Base-by-base conservation (phyloP, 108 stramenopile genomes). In the Nitzschia inconspicua region DNA sequence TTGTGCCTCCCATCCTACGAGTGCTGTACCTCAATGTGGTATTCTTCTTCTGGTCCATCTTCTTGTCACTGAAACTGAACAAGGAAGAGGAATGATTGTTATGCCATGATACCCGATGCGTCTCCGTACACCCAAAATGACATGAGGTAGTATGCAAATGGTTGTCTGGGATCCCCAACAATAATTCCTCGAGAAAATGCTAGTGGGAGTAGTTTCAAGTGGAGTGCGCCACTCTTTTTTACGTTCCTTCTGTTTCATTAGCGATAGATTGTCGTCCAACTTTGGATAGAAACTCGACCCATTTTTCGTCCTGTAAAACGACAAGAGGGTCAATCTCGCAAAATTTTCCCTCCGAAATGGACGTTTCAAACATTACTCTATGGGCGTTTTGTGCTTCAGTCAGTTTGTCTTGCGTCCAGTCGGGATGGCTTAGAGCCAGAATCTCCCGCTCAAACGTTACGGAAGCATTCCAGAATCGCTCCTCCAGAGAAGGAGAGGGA, bases 1-100 rank as follows among this genome's bases (percentile, higher is more conserved):
- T 96, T 65, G 84, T 83, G 40, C 92, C 91, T 26, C 94, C 93
- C 3, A 74, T 82, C 31, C 71, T 94, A 10, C 76, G 96, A 32
- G 96, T 96, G 5, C 67, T 96, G 9, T 96, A 92, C 66, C 44
- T 94, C 49, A 96, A 96, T 66, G 69, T 77, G 7, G 92, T 96
- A 3, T 96, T 96, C 58, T 96, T 96, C 80, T 93, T 91, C 55
- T 96, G 95, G 95, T 72, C 71, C 43, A 94, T 96, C 48, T 95
- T 86, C 59, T 72, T 96, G 3, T 89, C 88, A 10, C 60, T 93
- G 23, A 87, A 88, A 50, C 60, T 94, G 44, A 95, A 93, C 77
- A 88, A 87, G 52, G 70, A 67, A 7, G 81, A 75, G 22, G 62
- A n/a, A 46, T n/a, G 44, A 46, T n/a, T n/a, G n/a, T n/a, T n/a